Base-by-base conservation (phyloP, 768 basidiomycete genomes). In the Tylopilus felleus region DNA sequence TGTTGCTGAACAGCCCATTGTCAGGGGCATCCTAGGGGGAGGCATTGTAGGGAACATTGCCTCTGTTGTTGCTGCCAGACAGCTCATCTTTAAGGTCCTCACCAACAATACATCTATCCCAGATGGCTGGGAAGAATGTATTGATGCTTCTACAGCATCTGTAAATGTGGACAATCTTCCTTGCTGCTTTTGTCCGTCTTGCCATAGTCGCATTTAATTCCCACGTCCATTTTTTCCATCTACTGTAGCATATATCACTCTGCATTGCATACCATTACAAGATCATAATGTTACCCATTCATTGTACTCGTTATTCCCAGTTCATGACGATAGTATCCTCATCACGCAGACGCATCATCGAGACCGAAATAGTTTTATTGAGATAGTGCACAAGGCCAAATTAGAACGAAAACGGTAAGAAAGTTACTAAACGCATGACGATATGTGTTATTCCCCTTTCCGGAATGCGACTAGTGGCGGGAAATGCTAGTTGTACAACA, bases 11-110 rank as follows among this genome's bases (percentile, higher is more conserved):
- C 83, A 83, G 59, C 83, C 77, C 0, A 80, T 85, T 38, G 67
- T 82, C 8, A 74, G 77, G 21, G 83, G 83, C 0, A 68, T 57
- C 0, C 61, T 65, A 4, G 58, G 43, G 1, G 78, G 77, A 0
- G 80, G 82, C 1, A 58, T 84, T 0, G 73, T 75, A 1, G 84
- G 84, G 2, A 85, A 85, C 55, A 64, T 82, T 0, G 56, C 66
- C 1, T 61, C 74, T 22, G 82, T 85, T 4, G 64, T 74, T 8
- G 60, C 66, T 0, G 81, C 84, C 1, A 71, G 84, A 42, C 65
- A 70, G 29, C 53, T 81, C n/a, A 77, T 84, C 21, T 77, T 77
- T 56, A 60, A 51, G 1, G 62, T 65, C 2, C 58, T 82, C n/a
- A 58, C 50, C 8, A 66, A 60, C 0, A 58, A 51, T 36, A 60